Base-by-base conservation (phyloP, 306 rosid genomes). In the Phaseolus lunatus region DNA sequence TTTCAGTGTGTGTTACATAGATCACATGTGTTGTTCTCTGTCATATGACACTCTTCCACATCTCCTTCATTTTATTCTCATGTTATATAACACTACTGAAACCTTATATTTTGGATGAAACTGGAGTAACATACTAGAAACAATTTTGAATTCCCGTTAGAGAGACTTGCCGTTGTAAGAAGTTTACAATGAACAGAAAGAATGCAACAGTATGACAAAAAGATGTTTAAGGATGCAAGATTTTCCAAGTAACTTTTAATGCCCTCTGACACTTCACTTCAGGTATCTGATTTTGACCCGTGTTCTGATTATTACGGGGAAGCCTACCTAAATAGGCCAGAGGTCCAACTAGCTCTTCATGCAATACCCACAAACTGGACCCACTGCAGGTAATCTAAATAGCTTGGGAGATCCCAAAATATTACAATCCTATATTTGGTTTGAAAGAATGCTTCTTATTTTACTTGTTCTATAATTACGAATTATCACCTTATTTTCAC, bases 341-440 rank as follows among this genome's bases (percentile, higher is more conserved):
- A 87, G 81, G 91, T 86, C 3, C 89, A 90, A 80, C 53, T 10
- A 59, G 85, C 90, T 72, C 81, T 90, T 65, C 91, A 78, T 70
- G 90, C 76, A 63, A 81, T 52, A 77, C 78, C 91, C 56, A 87
- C 88, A 59, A n/a, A 70, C 3, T 86, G 89, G 90, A n/a, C 19
- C 44, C 39, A 2, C 24, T 86, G 94, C 87, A 69, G 82, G 91
- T 89, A 83, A 66, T 50, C 23, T 24, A 23, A 57, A 48, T 10
- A 35, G 26, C 27, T 63, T 62, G 5, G n/a, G 4, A 49, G 44
- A 75, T 15, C 3, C 5, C 14, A 68, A n/a, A 65, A 59, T 11
- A 50, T 19, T 62, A 50, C 14, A 9, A 9, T 4, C 29, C 22
- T 8, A 68, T 8, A 68, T 69, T 4, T 57, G 24, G 14, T 19